Evolutionary conservation across 23 red algal species (phyloP).

Genomic region (Gracilaria gracilis): DNA sequence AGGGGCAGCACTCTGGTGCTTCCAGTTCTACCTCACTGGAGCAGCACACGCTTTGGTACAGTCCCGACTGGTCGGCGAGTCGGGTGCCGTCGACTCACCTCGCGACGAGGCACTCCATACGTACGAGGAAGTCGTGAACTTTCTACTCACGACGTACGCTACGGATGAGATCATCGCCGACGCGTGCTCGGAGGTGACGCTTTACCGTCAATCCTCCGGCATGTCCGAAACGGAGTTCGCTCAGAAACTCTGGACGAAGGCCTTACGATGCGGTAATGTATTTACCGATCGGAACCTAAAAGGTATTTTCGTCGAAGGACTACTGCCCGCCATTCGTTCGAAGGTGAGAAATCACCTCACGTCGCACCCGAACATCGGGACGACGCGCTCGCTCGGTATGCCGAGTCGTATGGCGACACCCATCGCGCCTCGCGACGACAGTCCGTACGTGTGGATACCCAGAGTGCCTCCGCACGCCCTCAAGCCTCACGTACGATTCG

Average conservation of each 20-base stretch:
- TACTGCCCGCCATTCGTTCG: neutral
- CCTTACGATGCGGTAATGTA: neutral
- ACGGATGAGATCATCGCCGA: neutral
- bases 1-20: too few relatives aligned
- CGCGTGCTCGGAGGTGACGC: conserved; percentile 1
- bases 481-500: too few relatives aligned
- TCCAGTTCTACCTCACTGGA: too few relatives aligned
- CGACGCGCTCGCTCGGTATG: neutral
- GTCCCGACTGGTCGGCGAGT: too few relatives aligned
- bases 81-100: too few relatives aligned
- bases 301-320: conserved; percentile 27
- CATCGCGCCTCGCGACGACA: neutral
- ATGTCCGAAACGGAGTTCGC: conserved; percentile 29
- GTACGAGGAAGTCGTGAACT: conserved; percentile 22
- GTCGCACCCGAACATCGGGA: neutral
- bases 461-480: too few relatives aligned
- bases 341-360: conserved; percentile 6
- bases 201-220: neutral
- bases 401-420: neutral
- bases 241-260: conserved; percentile 1
- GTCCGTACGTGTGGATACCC: too few relatives aligned
- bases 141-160: neutral
- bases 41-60: too few relatives aligned
- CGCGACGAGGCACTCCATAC: too few relatives aligned
- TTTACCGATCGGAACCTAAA: neutral